A percentile compares a stretch with the other conserved stretches of the same genome.
These are phyloP conservation scores for Cicer cuneatum DNA, from an alignment of 306 rosid genomes.

Conservation along the genomic window DNA sequence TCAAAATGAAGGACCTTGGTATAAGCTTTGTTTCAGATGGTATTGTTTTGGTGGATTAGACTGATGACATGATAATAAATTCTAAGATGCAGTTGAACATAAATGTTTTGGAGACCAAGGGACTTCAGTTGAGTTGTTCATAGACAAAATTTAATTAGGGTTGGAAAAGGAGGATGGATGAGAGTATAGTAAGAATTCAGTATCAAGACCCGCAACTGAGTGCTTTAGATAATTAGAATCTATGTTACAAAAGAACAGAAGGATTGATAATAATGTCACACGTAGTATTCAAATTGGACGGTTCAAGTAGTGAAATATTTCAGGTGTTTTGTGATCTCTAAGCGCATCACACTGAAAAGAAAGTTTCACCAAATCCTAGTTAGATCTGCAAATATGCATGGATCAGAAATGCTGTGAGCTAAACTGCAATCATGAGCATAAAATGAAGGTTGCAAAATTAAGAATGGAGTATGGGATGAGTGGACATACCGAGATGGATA, in stretches of 20 bases:
- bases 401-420: not conserved
- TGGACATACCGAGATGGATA: not conserved
- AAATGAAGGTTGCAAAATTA: slow-evolving; percentile 2
- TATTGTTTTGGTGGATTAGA: slow-evolving; percentile 11
- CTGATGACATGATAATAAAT: slow-evolving; percentile 29
- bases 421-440: slow-evolving; percentile 7
- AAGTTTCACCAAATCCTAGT: not conserved
- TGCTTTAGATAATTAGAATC: slow-evolving; percentile 29
- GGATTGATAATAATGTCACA: slow-evolving; percentile 8
- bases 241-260: slow-evolving; percentile 2
- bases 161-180: slow-evolving; percentile 4
- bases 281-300: not conserved
- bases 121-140: slow-evolving; percentile 7
- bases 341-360: not conserved
- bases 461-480: not conserved
- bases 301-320: slow-evolving; percentile 8
- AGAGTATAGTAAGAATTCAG: slow-evolving; percentile 1
- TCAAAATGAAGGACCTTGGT: slow-evolving; percentile 10
- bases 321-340: slow-evolving; percentile 3
- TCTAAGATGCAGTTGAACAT: not conserved
- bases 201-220: slow-evolving; percentile 9
- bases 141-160: slow-evolving; percentile 4
- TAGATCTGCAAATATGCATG: slow-evolving; percentile 5
- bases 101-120: slow-evolving; percentile 19
- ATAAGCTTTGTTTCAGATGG: slow-evolving; percentile 9